These are phyloP conservation scores for Gentiana straminea DNA, from an alignment of 257 asterid species.

Conservation along the genomic window DNA sequence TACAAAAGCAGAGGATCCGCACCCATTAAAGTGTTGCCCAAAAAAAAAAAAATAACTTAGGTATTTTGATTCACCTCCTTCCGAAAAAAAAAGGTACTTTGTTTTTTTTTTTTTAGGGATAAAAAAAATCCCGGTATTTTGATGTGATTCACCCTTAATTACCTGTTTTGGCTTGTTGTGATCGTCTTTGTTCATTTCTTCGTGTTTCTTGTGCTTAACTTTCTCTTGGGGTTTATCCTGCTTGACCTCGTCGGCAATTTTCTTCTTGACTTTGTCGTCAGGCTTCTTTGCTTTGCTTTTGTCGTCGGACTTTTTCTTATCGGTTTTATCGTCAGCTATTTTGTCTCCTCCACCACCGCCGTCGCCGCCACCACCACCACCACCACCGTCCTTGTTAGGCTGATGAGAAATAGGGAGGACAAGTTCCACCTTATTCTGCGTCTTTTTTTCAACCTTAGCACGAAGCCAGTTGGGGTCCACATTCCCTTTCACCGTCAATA, in stretches of 20 bases:
- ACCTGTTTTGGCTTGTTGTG: slow-evolving; percentile 38
- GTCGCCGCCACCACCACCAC: neutral
- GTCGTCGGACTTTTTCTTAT: too few species aligned
- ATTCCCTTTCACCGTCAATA: slow-evolving; percentile 74
- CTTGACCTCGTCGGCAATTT: too few species aligned
- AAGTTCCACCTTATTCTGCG: slow-evolving; percentile 84
- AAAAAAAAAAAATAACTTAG: too few species aligned
- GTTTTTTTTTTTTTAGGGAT: neutral
- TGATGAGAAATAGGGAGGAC: slow-evolving; percentile 21
- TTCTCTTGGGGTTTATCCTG: too few species aligned
- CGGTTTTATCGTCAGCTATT: neutral
- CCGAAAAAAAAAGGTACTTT: too few species aligned
- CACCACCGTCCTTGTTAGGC: slow-evolving; percentile 17
- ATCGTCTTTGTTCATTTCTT: slow-evolving; percentile 20
- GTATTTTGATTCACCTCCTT: too few species aligned
- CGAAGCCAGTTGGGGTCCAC: slow-evolving; percentile 71
- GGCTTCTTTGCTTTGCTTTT: slow-evolving; percentile 4
- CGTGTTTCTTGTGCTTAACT: slow-evolving; percentile 16
- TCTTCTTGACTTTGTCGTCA: too few species aligned
- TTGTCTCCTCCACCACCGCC: slow-evolving; percentile 18
- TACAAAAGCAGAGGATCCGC: too few species aligned
- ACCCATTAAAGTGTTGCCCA: too few species aligned
- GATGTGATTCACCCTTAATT: neutral
- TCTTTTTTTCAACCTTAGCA: slow-evolving; percentile 53
- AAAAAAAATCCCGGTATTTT: too few species aligned